These are phyloP conservation scores for Breviolum minutum DNA, from an alignment of 73 alveolate species.

Conservation along the genomic window DNA sequence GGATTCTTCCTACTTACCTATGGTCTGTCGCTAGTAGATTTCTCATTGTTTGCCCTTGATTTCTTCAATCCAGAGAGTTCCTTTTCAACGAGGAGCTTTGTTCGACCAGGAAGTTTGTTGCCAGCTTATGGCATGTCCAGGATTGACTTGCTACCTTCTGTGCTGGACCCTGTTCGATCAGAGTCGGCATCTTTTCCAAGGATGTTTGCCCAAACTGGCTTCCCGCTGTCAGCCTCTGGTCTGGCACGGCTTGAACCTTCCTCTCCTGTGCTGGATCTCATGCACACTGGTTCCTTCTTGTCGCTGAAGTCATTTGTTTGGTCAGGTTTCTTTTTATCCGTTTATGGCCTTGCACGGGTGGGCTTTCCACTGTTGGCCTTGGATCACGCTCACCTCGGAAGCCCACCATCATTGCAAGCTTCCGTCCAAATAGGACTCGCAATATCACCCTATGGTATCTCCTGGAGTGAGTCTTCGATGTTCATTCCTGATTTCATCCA, in stretches of 20 bases:
- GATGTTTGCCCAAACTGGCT: neutral
- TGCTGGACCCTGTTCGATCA: neutral
- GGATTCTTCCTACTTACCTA: neutral
- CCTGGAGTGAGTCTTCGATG: neutral
- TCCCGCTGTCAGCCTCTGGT: neutral
- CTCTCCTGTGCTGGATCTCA: conserved; percentile 1
- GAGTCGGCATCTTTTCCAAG: neutral
- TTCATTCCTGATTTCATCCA: conserved; percentile 7
- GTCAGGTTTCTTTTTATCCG: neutral
- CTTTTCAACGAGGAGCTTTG: neutral
- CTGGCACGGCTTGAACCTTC: conserved; percentile 3
- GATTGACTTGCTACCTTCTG: neutral
- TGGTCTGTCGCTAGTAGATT: conserved; percentile 30
- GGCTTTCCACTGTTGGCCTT: neutral
- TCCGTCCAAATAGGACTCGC: neutral
- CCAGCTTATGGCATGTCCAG: conserved; percentile 39
- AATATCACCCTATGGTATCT: conserved; percentile 3
- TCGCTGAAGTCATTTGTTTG: neutral
- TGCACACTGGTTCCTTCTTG: neutral
- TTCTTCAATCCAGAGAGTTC: neutral
- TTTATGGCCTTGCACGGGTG: conserved; percentile 47
- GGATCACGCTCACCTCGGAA: conserved; percentile 34
- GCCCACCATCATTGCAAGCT: neutral
- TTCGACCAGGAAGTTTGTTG: neutral
- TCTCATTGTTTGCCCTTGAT: neutral